Conservation (phyloP, 306 rosid genomes). For the Corylus avellana region DNA sequence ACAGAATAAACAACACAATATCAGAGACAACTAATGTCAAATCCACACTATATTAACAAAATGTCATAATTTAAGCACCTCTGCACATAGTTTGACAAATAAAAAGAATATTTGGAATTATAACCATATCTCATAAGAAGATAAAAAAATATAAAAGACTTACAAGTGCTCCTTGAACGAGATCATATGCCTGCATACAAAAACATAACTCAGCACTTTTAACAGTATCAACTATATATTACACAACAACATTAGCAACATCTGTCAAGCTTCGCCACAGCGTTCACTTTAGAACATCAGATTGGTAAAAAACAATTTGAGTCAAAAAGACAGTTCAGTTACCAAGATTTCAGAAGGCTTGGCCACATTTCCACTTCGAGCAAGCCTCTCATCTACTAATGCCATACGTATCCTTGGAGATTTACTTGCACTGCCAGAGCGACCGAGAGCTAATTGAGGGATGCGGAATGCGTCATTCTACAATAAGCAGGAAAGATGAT, state of each 20-base stretch:
- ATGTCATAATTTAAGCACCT: not conserved
- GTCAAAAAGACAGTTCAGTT: conserved; percentile 18
- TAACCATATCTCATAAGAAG: conserved; percentile 7
- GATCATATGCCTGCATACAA: conserved; percentile 71
- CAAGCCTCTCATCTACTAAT: conserved; percentile 52
- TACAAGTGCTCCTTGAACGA: conserved; percentile 93
- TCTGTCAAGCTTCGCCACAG: not conserved
- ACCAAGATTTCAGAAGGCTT: conserved; percentile 68
- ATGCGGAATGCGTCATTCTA: conserved; percentile 47
- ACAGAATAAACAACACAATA: not conserved
- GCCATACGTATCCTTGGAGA: conserved; percentile 48
- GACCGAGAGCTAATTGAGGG: conserved; percentile 39
- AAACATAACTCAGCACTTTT: not conserved
- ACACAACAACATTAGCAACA: not conserved
- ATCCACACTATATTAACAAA: not conserved
- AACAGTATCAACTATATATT: not conserved
- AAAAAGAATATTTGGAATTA: conserved; percentile 5
- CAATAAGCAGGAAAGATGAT: conserved; percentile 1
- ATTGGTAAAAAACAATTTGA: conserved; percentile 12
- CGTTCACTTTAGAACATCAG: not conserved
- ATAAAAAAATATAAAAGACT: conserved; percentile 36
- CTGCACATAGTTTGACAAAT: conserved; percentile 6
- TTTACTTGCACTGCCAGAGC: conserved; percentile 28
- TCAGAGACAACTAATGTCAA: not conserved
- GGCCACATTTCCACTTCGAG: conserved; percentile 34